phyloP scores from a whole-genome alignment of 805 yeast genomes.

The Tanozyma kutaoensis region DNA sequence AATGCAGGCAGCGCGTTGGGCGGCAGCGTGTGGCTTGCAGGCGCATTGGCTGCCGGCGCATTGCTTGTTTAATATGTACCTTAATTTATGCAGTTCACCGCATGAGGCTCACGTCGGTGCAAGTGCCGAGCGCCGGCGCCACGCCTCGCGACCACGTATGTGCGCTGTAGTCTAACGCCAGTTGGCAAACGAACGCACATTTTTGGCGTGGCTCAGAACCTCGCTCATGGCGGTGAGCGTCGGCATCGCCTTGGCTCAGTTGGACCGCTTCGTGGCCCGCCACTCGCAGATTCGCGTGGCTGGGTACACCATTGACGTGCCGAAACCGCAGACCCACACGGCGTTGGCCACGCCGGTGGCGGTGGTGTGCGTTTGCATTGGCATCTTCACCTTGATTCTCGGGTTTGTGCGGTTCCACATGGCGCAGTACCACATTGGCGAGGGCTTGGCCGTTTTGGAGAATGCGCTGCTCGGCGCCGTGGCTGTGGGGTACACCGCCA shows the following conservation, averaged over 20 bases:
- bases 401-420: constrained; percentile 5
- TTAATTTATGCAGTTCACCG: too few relatives aligned
- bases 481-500: neutral
- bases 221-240: neutral
- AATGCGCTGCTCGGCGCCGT: neutral
- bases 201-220: neutral
- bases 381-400: constrained; percentile 3
- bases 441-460: neutral
- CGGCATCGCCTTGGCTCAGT: neutral
- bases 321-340: constrained; percentile 1
- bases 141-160: too few relatives aligned
- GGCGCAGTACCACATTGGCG: constrained; percentile 1
- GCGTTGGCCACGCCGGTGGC: constrained; percentile 2
- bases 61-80: too few relatives aligned
- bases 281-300: neutral
- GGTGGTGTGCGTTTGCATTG: constrained; percentile 3
- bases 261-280: constrained; percentile 3
- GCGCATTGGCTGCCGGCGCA: too few relatives aligned
- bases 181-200: neutral
- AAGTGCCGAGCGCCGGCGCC: too few relatives aligned
- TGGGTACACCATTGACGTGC: neutral
- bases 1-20: too few relatives aligned
- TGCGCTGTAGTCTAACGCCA: too few relatives aligned
- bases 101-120: too few relatives aligned
- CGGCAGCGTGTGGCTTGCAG: too few relatives aligned